Evolutionary conservation across 768 basidiomycete genomes (phyloP).

Genomic region (Hypholoma fasciculare): DNA sequence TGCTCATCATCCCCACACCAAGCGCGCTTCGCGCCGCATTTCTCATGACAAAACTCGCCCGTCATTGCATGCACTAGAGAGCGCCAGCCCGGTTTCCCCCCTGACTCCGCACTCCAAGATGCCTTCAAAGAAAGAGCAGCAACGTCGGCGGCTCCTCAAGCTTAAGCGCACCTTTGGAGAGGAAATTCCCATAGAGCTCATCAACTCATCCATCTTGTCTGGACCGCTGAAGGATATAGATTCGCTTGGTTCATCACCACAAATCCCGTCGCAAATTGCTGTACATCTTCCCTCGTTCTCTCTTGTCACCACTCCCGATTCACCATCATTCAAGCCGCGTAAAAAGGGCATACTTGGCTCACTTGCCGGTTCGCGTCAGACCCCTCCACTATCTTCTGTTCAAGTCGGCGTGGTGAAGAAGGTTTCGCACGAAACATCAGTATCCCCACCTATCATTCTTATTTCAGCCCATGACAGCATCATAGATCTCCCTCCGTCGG

Average conservation of each 20-base stretch:
- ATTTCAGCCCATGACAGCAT: neutral
- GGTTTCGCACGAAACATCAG: neutral
- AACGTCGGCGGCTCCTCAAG: constrained; percentile 10
- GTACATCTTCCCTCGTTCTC: no score
- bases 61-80: neutral
- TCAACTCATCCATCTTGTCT: constrained; percentile 1
- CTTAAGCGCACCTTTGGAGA: constrained; percentile 11
- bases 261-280: no score
- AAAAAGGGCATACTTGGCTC: neutral
- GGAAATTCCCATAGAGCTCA: constrained; percentile 6
- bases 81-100: neutral
- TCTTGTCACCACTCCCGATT: neutral
- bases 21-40: constrained; percentile 4
- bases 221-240: neutral
- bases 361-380: neutral
- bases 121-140: constrained; percentile 11
- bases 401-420: neutral
- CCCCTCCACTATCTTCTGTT: neutral
- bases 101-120: neutral
- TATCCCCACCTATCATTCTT: neutral
- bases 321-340: neutral
- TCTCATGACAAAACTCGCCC: neutral
- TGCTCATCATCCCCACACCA: neutral
- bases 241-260: no score
- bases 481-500: neutral